Evolutionary conservation across 768 basidiomycete species (phyloP), one percentile per base, ranked within the genome.

Genomic region (Boletus huronensis): DNA sequence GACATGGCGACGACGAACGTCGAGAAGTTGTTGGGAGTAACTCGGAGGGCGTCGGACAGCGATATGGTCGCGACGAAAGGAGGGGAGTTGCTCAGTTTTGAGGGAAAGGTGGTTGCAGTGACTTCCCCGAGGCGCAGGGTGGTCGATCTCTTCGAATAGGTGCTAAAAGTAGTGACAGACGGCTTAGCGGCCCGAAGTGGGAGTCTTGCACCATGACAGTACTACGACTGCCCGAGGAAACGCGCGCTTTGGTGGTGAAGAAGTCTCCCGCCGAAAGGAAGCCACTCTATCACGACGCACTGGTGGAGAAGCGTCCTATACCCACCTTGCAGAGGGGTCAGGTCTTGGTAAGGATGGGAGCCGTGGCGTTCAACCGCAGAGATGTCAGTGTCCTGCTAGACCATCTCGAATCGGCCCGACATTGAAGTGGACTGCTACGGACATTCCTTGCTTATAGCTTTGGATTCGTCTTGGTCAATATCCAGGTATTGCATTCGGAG

Each of bases 361-460:
- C 90, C 14, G 88, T 78, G 0, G 83, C 80, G 16, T 89, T 89
- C 75, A 93, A 93, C 65, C 90, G 85, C 63, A 77, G 85, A 63
- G 90, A 90, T 62, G 87, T 88, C 55, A 47, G 65, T 62, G 29
- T 48, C 31, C 29, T 46, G 11, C 21, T 48, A 31, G 3, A 34
- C 26, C 32, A 1, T 28, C 26, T 51, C 25, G 29, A 32, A 34
- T 10, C 16, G 6, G 35, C 36, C 2, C 7, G 19, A 40, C 41
- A 23, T 21, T 35, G 13, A 48, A 38, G 31, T n/a, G 10, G 17
- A 40, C 16, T n/a, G n/a, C n/a, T 4, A 31, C 7, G 48, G 50
- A 43, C 14, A 34, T n/a, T 45, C 29, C 14, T 32, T 26, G 17
- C 58, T 48, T 23, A 7, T 32, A 92, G 88, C 73, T 89, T 11